A percentile compares a stretch with the other conserved stretches of the same genome.
Evolutionary conservation across 441 rosid genomes (phyloP).

Genomic region (Macaranga tanarius): DNA sequence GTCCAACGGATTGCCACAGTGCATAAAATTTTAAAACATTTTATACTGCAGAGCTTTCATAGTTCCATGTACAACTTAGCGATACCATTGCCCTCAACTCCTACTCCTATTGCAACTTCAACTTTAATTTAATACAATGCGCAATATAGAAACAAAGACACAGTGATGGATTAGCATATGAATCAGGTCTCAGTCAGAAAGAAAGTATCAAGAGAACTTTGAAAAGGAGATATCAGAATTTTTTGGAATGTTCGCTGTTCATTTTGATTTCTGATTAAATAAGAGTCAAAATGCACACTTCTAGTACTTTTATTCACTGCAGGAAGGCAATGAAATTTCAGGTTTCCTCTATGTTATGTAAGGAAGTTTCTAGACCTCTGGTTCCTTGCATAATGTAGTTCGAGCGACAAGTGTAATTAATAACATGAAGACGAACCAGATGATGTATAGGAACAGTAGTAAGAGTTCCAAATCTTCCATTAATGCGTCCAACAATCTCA

Average conservation of each 20-base stretch:
- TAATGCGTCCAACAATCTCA: conserved; percentile 79
- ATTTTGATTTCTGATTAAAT: neutral
- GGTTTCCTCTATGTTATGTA: neutral
- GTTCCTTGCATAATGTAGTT: conserved; percentile 6
- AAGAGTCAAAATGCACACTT: neutral
- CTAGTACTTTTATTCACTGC: neutral
- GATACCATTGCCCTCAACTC: neutral
- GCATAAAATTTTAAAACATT: neutral
- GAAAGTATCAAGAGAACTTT: neutral
- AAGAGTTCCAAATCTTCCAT: conserved; percentile 80
- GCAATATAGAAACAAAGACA: neutral
- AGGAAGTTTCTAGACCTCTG: neutral
- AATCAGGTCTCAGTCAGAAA: neutral
- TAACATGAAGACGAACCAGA: conserved; percentile 49
- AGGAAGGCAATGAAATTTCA: neutral
- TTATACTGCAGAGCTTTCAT: neutral
- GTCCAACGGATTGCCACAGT: neutral
- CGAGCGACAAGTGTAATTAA: conserved; percentile 6
- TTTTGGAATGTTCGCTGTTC: neutral
- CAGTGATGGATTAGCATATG: neutral
- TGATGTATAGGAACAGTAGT: conserved; percentile 79
- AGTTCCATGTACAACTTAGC: neutral
- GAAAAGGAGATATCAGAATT: neutral
- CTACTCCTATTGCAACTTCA: neutral
- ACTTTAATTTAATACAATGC: neutral